Evolutionary conservation across 768 basidiomycete genomes (phyloP).

Genomic region (Naganishia onofrii): DNA sequence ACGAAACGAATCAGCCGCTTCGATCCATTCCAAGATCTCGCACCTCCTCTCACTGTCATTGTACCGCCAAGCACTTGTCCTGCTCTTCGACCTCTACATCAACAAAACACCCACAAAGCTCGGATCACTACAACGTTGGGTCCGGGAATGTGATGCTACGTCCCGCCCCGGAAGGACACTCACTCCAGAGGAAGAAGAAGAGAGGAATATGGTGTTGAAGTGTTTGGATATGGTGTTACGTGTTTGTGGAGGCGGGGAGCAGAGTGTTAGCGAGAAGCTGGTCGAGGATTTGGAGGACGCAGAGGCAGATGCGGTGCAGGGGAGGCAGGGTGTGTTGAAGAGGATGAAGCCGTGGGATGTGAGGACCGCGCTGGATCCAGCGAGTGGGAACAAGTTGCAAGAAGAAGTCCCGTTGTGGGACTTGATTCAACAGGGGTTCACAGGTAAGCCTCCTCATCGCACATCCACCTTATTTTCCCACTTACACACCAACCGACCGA

Average conservation of each 20-base stretch:
- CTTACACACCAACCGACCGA: background rate
- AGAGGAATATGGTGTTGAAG: constrained; percentile 50
- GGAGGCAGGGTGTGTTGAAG: constrained; percentile 35
- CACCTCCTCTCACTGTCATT: constrained; percentile 52
- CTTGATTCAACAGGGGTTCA: constrained; percentile 38
- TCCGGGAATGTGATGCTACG: constrained; percentile 62
- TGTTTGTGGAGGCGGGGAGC: constrained; percentile 49
- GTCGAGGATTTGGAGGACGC: constrained; percentile 25
- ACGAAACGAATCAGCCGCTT: too few relatives aligned
- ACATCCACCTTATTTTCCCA: background rate
- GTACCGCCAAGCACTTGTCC: constrained; percentile 58
- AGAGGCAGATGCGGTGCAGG: background rate
- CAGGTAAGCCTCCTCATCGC: background rate
- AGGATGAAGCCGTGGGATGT: constrained; percentile 42
- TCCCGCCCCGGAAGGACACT: constrained; percentile 36
- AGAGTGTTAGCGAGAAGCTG: constrained; percentile 13
- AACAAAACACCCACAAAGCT: constrained; percentile 58
- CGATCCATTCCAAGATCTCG: constrained; percentile 39
- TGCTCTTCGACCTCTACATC: constrained; percentile 60
- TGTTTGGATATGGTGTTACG: constrained; percentile 59
- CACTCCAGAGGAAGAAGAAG: constrained; percentile 54
- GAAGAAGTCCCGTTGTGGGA: constrained; percentile 46
- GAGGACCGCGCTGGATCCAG: constrained; percentile 28
- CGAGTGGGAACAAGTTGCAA: constrained; percentile 14
- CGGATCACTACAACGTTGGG: constrained; percentile 61